These are phyloP conservation scores for Lachnellula subtilissima DNA, from an alignment of 2,329 filamentous ascomycete species.

Conservation along the genomic window DNA sequence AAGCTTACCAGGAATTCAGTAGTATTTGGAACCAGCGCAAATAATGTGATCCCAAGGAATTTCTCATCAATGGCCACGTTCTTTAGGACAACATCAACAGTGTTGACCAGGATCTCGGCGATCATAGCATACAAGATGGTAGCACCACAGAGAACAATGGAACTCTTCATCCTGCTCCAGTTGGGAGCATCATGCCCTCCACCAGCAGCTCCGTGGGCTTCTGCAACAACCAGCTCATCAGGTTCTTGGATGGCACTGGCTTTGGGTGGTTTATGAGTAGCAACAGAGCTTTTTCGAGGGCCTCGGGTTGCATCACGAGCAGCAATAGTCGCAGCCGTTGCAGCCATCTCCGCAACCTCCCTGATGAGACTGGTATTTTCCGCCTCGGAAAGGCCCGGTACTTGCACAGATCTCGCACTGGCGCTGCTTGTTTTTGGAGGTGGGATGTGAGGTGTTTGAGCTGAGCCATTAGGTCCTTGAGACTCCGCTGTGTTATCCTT, in stretches of 20 bases:
- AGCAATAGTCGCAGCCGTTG: slow-evolving; percentile 82
- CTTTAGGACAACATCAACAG: slow-evolving; percentile 91
- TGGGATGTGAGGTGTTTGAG: slow-evolving; percentile 64
- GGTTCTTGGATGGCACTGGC: slow-evolving; percentile 32
- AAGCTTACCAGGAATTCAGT: slow-evolving; percentile 84
- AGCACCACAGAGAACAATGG: slow-evolving; percentile 80
- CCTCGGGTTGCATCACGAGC: slow-evolving; percentile 66
- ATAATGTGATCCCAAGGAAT: slow-evolving; percentile 93
- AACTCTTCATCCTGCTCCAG: slow-evolving; percentile 89
- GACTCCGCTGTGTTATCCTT: slow-evolving; percentile 31
- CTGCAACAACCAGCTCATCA: slow-evolving; percentile 20
- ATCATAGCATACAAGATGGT: slow-evolving; percentile 94
- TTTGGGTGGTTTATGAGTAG: slow-evolving; percentile 32
- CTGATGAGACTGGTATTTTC: slow-evolving; percentile 78
- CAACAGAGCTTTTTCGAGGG: slow-evolving; percentile 45
- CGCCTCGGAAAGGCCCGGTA: slow-evolving; percentile 71
- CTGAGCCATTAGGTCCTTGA: slow-evolving; percentile 38
- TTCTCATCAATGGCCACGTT: slow-evolving; percentile 93
- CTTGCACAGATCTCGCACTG: slow-evolving; percentile 43
- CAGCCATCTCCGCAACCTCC: slow-evolving; percentile 89
- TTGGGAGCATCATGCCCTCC: slow-evolving; percentile 97
- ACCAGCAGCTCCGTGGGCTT: slow-evolving; percentile 37
- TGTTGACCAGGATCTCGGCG: slow-evolving; percentile 93
- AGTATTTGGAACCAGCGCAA: slow-evolving; percentile 94
- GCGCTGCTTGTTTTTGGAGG: slow-evolving; percentile 59